Conservation (phyloP, 164 flowering plant genomes). For the Stephania cephalantha region DNA sequence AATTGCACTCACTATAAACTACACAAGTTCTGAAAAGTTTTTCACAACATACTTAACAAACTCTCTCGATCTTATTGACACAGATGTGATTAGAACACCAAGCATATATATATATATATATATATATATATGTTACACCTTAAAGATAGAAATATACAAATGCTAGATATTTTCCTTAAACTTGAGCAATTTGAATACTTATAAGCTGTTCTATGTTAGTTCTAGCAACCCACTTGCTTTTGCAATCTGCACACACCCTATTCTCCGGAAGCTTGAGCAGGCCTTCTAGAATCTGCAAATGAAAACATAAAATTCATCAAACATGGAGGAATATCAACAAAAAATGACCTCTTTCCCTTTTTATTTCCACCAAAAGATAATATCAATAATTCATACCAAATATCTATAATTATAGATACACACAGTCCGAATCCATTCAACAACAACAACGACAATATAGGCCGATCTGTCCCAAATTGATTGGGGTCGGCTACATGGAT, state of each 20-base stretch:
- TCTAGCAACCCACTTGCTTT: slow-evolving; percentile 39
- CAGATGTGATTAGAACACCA: not conserved
- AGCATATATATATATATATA: no score
- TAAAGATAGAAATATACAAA: not conserved
- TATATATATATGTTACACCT: not conserved
- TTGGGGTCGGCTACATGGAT: no score
- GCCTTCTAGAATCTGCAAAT: slow-evolving; percentile 62
- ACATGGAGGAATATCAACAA: not conserved
- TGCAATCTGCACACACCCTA: slow-evolving; percentile 76
- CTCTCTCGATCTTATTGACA: not conserved
- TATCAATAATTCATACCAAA: not conserved
- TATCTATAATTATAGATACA: not conserved
- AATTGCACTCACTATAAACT: not conserved
- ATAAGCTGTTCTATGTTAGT: not conserved
- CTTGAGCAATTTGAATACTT: not conserved
- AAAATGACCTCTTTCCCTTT: not conserved
- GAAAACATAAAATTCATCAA: not conserved
- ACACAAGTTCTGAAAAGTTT: not conserved
- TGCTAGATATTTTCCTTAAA: not conserved
- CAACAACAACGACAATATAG: no score
- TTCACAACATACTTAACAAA: not conserved
- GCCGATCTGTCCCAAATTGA: no score
- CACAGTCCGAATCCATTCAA: no score
- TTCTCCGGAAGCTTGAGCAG: slow-evolving; percentile 67
- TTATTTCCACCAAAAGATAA: not conserved